Base-by-base conservation (phyloP, 2,329 filamentous ascomycete genomes). In the Trichoderma cornu-damae region DNA sequence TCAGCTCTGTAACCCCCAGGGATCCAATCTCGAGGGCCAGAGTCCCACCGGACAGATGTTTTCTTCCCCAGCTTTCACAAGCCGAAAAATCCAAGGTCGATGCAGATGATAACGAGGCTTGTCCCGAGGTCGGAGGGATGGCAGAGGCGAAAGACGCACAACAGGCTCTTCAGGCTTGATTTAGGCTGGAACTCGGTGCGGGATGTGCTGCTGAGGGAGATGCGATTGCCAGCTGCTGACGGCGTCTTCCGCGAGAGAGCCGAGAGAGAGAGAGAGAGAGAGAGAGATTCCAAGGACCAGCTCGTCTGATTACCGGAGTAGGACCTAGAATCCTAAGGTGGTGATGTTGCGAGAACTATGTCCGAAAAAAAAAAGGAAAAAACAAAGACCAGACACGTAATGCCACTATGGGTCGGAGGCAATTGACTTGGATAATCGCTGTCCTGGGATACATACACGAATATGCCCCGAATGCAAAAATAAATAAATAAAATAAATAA, bases 11-110 rank as follows among this genome's bases (percentile, higher is more conserved):
- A 53, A 30, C 26, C 34, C 50, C 43, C 38, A 35, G 53, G 42
- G 48, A 48, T 16, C 42, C 32, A 37, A 51, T 28, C 32, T 40
- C 53, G 14, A 48, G 56, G 32, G 40, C 22, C 14, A 18, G 40
- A 47, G 48, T 48, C 26, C 56, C 47, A 30, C 44, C 37, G 34
- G 34, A 28, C 46, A 42, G 42, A 47, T 34, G 56, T n/a, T n/a
- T n/a, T n/a, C 42, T 59, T 56, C 57, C 57, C 57, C 57, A 56
- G 46, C 51, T 59, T 59, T 59, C 57, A 59, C 57, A 55, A 59
- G 57, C 57, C 51, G 51, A 56, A 50, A n/a, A 34, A 56, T 50
- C 30, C 28, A 49, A 18, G 44, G 44, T 22, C 11, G 28, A 50
- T 55, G 51, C 50, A 57, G 51, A 59, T 50, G 37, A 57, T 54